Evolutionary conservation across 2,329 filamentous ascomycete genomes (phyloP).

Genomic region (Claviceps maximensis): DNA sequence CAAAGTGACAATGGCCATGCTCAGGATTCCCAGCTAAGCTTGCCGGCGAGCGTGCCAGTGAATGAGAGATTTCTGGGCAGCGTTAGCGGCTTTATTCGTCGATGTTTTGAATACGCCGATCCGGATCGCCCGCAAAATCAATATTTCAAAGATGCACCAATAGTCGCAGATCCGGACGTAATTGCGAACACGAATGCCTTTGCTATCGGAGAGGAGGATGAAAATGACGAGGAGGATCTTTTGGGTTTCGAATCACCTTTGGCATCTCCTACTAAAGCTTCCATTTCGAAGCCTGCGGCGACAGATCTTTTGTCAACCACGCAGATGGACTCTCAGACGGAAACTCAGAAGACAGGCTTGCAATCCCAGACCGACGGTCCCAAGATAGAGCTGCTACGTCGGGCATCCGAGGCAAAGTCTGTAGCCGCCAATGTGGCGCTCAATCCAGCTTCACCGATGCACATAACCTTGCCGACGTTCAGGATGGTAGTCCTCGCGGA

Average conservation of each 20-base stretch:
- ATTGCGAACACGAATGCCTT: conserved; percentile 32
- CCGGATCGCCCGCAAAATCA: conserved; percentile 64
- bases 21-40: conserved; percentile 23
- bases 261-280: conserved; percentile 26
- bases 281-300: conserved; percentile 28
- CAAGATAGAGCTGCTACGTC: conserved; percentile 14
- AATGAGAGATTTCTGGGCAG: conserved; percentile 87
- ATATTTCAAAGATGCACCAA: conserved; percentile 9
- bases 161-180: conserved; percentile 27
- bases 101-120: conserved; percentile 97
- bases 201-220: conserved; percentile 49
- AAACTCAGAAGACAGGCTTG: background rate
- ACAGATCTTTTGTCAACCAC: conserved; percentile 14
- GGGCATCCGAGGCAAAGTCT: conserved; percentile 50
- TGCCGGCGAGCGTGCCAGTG: conserved; percentile 41
- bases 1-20: conserved; percentile 22
- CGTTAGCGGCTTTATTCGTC: conserved; percentile 86
- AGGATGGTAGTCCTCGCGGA: conserved; percentile 97
- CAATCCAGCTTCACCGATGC: conserved; percentile 81
- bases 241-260: conserved; percentile 41
- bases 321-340: background rate
- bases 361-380: conserved; percentile 6
- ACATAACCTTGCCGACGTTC: conserved; percentile 95
- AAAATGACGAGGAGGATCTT: conserved; percentile 51
- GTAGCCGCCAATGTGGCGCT: conserved; percentile 79